Conservation (phyloP, 257 asterid species). For the Osmanthus fragrans region DNA sequence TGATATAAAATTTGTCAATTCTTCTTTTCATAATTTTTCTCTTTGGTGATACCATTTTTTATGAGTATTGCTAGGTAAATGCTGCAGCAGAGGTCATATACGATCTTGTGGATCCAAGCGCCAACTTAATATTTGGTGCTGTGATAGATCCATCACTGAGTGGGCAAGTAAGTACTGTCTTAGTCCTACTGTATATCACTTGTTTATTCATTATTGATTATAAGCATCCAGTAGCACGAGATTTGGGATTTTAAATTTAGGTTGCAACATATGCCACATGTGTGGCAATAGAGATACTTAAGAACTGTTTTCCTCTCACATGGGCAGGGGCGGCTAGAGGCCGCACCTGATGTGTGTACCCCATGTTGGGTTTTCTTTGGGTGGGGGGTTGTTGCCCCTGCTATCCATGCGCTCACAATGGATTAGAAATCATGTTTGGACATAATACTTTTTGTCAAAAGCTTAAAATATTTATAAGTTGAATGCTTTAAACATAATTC, state of each 20-base stretch:
- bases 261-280: background rate
- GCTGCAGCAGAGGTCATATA: slow-evolving; percentile 96
- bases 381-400: no score
- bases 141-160: slow-evolving; percentile 79
- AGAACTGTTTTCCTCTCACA: background rate
- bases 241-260: background rate
- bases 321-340: background rate
- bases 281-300: no score
- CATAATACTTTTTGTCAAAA: no score
- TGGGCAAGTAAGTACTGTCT: slow-evolving; percentile 72
- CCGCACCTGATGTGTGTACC: no score
- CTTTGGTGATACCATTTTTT: slow-evolving; percentile 8
- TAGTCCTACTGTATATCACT: background rate
- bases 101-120: slow-evolving; percentile 92
- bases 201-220: slow-evolving; percentile 1
- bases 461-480: no score
- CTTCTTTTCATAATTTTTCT: background rate
- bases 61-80: slow-evolving; percentile 56
- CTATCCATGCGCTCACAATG: no score
- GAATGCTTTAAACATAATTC: background rate
- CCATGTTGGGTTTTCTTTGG: no score
- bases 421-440: no score
- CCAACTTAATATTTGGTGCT: slow-evolving; percentile 93
- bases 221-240: background rate
- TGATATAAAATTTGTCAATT: background rate